Conservation (phyloP, 2,329 filamentous ascomycete genomes). For the Ophioceras dolichostomum region DNA sequence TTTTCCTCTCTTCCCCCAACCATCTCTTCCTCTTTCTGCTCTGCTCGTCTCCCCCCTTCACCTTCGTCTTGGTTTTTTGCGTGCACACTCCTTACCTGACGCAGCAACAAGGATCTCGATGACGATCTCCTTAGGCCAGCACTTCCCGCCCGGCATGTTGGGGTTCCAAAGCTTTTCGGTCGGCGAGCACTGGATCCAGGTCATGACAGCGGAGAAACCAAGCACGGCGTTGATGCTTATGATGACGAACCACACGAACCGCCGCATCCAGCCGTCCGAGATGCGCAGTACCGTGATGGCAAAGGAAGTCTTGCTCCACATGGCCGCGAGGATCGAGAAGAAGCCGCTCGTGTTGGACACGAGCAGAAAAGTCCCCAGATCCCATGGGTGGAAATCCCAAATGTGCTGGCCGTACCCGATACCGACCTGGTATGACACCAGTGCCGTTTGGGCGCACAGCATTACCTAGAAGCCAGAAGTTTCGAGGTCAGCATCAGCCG, state of each 20-base stretch:
- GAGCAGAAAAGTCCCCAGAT: slow-evolving; percentile 8
- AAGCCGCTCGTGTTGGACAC: slow-evolving; percentile 5
- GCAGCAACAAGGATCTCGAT: slow-evolving; percentile 19
- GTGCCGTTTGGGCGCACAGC: not conserved
- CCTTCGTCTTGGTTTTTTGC: not conserved
- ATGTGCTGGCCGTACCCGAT: slow-evolving; percentile 12
- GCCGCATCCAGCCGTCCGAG: slow-evolving; percentile 3
- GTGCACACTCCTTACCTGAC: slow-evolving; percentile 8
- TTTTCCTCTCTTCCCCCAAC: not conserved
- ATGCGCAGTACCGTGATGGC: slow-evolving; percentile 6
- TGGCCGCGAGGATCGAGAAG: slow-evolving; percentile 2
- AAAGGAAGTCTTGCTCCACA: slow-evolving; percentile 5
- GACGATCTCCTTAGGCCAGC: slow-evolving; percentile 16
- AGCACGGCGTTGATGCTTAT: slow-evolving; percentile 3
- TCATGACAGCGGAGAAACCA: slow-evolving; percentile 9
- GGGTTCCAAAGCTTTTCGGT: slow-evolving; percentile 11
- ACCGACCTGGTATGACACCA: not conserved
- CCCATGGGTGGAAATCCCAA: slow-evolving; percentile 7
- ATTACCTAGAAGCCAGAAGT: too few relatives aligned
- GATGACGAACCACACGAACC: slow-evolving; percentile 1
- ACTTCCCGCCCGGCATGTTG: slow-evolving; percentile 10
- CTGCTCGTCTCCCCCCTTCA: not conserved
- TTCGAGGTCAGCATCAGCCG: too few relatives aligned
- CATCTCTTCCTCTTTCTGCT: not conserved
- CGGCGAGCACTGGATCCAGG: slow-evolving; percentile 16